Evolutionary conservation across 257 asterid species (phyloP), one percentile per base, ranked within the genome.

Genomic region (Nicotiana sylvestris): DNA sequence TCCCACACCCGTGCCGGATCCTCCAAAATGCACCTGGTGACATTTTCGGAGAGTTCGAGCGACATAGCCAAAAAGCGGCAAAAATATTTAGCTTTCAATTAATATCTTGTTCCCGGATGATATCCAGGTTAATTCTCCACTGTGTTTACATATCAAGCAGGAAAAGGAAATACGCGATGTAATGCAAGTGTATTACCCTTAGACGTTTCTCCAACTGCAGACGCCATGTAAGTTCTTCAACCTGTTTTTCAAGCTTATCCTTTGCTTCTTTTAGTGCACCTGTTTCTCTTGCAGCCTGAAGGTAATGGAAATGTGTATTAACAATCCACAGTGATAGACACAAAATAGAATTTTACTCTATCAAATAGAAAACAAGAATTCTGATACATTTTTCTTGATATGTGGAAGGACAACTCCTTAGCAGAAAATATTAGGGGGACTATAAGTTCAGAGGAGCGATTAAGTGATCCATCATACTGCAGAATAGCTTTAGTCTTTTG

Each of bases 241-340:
- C 97, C 84, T 93, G 93, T 90, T 96, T 96, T 89, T 94, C 99
- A 86, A 96, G 99, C 89, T 96, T 94, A 90, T 96, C 97, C 85
- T 96, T 96, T 43, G 98, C 98, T 91, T 96, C 97, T 90, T 94
- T 93, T 76, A 96, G 97, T 49, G 98, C 98, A n/a, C 98, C 98
- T 12, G 99, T 96, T 89, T 93, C 99, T 86, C 93, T 92, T 53
- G 98, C 89, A 80, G 97, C 98, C 99, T 96, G 88, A 83, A 88
- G 76, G 84, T 82, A 80, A 77, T 83, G 66, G 57, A 84, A 62
- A 80, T 25, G 69, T 35, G 72, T 74, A 60, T 76, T 29, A 76
- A 39, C 21, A 58, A 76, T 29, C 64, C 46, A 76, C 27, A 74
- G 2, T 3, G 25, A 74, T 15, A 74, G 27, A 76, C 15, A 11